Conservation (phyloP, 2,329 filamentous ascomycete genomes). For the Akanthomyces dipterigenus region DNA sequence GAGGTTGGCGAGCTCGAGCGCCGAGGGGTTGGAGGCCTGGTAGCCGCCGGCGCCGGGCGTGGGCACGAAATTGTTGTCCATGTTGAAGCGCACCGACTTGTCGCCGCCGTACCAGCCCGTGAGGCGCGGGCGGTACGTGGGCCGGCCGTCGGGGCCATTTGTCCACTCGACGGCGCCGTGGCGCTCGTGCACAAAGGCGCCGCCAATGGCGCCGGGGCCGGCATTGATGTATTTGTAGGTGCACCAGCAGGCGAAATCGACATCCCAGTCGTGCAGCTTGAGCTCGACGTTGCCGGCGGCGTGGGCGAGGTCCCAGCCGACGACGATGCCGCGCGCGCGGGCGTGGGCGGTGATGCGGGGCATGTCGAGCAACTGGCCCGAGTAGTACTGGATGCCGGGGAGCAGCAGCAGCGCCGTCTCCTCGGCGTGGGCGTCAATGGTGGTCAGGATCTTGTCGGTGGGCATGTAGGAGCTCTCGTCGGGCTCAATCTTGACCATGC, state of each 20-base stretch:
- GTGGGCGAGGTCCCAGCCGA: conserved; percentile 87
- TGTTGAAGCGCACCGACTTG: conserved; percentile 69
- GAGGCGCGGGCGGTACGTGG: conserved; percentile 56
- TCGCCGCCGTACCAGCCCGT: conserved; percentile 85
- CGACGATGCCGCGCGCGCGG: conserved; percentile 59
- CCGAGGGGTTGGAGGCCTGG: conserved; percentile 78
- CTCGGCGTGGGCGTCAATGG: conserved; percentile 68
- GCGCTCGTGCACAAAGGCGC: conserved; percentile 70
- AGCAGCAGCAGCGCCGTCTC: conserved; percentile 71
- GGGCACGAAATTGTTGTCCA: conserved; percentile 75
- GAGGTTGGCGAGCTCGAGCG: conserved; percentile 70
- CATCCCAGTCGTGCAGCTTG: conserved; percentile 76
- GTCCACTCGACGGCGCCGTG: conserved; percentile 52
- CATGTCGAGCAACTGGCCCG: conserved; percentile 83
- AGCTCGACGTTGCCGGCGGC: conserved; percentile 79
- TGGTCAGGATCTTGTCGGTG: conserved; percentile 63
- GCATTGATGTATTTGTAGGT: conserved; percentile 92
- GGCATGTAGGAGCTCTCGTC: conserved; percentile 53
- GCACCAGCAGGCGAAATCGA: conserved; percentile 90
- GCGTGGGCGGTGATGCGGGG: conserved; percentile 71
- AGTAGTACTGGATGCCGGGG: conserved; percentile 88
- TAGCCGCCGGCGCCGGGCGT: conserved; percentile 73
- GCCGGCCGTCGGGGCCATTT: conserved; percentile 28
- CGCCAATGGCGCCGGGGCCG: conserved; percentile 75
- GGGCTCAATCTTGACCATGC: conserved; percentile 70